Percentiles rank a stretch among this genome's conserved stretches.
These are phyloP conservation scores for Phytophthora podocarpi DNA, from an alignment of 352 stramenopile species.

Conservation along the genomic window DNA sequence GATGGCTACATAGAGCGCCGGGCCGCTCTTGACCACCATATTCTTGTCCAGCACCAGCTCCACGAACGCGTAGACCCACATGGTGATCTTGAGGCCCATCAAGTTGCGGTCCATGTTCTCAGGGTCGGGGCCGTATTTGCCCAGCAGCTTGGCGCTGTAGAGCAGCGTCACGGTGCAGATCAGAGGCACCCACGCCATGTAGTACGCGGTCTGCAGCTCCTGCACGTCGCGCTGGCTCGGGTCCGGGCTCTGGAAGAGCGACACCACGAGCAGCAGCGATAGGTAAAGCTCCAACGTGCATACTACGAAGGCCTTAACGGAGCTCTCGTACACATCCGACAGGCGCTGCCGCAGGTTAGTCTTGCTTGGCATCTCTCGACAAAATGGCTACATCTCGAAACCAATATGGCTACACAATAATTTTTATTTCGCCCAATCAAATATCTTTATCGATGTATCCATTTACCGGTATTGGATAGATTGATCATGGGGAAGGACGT, in stretches of 20 bases:
- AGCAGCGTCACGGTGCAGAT: constrained; percentile 40
- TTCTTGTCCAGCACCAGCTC: constrained; percentile 56
- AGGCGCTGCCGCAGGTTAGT: constrained; percentile 7
- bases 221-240: constrained; percentile 40
- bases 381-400: background rate
- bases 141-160: constrained; percentile 42
- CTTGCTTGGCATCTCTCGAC: constrained; percentile 1
- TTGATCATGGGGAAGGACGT: constrained; percentile 26
- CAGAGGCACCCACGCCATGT: constrained; percentile 56
- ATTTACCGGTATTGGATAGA: too few species aligned
- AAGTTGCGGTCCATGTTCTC: constrained; percentile 61
- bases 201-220: constrained; percentile 57
- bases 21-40: constrained; percentile 57
- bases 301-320: constrained; percentile 55
- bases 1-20: constrained; percentile 50
- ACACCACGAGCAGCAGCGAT: constrained; percentile 55
- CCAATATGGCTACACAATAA: too few species aligned
- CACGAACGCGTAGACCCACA: constrained; percentile 50
- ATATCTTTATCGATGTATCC: too few species aligned
- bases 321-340: constrained; percentile 21
- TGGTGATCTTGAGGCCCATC: constrained; percentile 53
- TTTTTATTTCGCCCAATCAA: background rate
- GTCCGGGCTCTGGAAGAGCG: constrained; percentile 56
- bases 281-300: constrained; percentile 58
- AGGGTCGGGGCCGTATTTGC: constrained; percentile 37